Base-by-base conservation (phyloP, 2,329 filamentous ascomycete species). In the Diaporthe sp. region DNA sequence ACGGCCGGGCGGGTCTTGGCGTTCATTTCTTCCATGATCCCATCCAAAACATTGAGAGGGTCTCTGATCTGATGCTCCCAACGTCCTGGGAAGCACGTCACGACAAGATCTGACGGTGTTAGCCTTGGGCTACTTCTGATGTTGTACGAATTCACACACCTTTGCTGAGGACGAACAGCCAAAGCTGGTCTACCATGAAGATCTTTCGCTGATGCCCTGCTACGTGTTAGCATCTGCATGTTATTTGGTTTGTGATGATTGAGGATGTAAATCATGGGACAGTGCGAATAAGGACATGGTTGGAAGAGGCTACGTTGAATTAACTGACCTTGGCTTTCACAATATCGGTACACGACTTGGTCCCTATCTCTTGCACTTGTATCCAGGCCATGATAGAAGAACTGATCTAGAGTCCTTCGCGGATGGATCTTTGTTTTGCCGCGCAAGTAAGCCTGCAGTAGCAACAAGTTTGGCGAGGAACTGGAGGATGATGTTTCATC, bases 181-280 rank as follows among this genome's bases (percentile, higher is more conserved):
- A 93, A 2, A 93, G 83, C 77, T 93, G 91, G 78, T 93, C 91
- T 0, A 93, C 91, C 91, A 92, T 92, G 79, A 92, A 92, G 4
- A 92, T 87, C 75, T 92, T 92, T 1, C 86, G 85, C 71, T 91
- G 88, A 1, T 74, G 74, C 5, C 74, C 72, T 72, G 70, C 12
- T 22, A 25, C 4, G 4, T 37, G 12, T 72, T 35, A 72, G 70
- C 9, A 8, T 65, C 17, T 7, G 2, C 9, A 4, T 2, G 3
- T 50, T 35, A 2, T 50, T 25, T 17, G 42, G 13, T 15, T 12
- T 5, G 3, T 22, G 10, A 25, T 5, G 13, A 5, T 27, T 15
- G 5, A 19, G 5, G 7, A n/a, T 22, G 27, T 17, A 25, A 50
- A 35, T 10, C 22, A 25, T 9, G 25, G 25, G 13, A 30, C 8